Base-by-base conservation (phyloP, 2,329 filamentous ascomycete species). In the Xylariaceae sp. region DNA sequence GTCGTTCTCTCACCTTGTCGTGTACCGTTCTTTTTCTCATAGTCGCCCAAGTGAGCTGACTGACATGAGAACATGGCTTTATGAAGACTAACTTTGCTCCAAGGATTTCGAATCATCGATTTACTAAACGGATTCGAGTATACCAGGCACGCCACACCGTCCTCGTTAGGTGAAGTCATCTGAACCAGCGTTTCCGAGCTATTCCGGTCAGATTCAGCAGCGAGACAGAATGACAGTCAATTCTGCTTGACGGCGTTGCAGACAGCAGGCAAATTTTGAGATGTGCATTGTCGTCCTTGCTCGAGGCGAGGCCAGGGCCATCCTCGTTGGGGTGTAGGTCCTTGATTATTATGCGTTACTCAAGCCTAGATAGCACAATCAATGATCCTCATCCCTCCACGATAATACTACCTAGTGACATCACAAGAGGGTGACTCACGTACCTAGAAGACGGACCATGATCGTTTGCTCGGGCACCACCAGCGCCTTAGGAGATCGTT, bases 321-420 rank as follows among this genome's bases (percentile, higher is more conserved):
- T 59, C 52, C 11, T 58, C 59, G 55, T 51, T 54, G 39, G 49
- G n/a, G 45, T 35, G 23, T 52, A 53, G 51, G 55, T 58, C 62
- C 62, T 64, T 56, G 62, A 62, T 45, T 58, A 56, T 34, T n/a
- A 62, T 59, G 37, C 50, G 23, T 51, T 58, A 60, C 34, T 56
- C 44, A 53, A 62, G 52, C 52, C 45, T 56, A 62, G 51, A 35
- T 58, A 62, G 44, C 48, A 53, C 61, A 59, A 59, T 56, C 13
- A n/a, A 62, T 55, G 56, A 59, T 57, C 48, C 56, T 45, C 18
- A 51, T 61, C 51, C 17, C 50, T 53, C 47, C 15, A 30, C 5
- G 23, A 30, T 30, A 1, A n/a, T 51, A 34, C 35, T 15, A 42
- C 4, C 23, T n/a, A 9, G 2, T 45, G 10, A 37, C 37, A 13